Conservation (phyloP, 345 rosid genomes). For the Citrus mangshanensis region DNA sequence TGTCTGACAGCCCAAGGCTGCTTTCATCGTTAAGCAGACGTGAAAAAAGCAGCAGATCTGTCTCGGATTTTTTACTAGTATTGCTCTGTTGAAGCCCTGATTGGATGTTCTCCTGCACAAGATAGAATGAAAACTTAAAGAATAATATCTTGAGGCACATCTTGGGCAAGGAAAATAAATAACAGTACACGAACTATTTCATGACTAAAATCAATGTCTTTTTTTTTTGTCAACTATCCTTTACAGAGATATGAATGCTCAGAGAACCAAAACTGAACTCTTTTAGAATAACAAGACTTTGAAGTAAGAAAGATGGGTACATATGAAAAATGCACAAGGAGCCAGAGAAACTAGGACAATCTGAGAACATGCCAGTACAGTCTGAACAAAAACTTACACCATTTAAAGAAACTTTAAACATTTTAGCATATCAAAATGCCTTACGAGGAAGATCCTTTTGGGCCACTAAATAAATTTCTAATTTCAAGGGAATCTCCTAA, state of each 20-base stretch:
- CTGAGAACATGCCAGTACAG: not conserved
- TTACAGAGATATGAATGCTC: not conserved
- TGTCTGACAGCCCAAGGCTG: conserved; percentile 86
- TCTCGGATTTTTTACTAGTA: conserved; percentile 37
- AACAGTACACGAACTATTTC: not conserved
- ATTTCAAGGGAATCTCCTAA: not conserved
- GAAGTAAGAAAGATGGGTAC: not conserved
- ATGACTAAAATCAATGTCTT: not conserved
- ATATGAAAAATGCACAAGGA: not conserved
- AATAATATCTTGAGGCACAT: not conserved
- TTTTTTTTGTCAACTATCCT: not conserved
- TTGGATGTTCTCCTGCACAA: conserved; percentile 42
- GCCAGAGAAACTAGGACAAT: not conserved
- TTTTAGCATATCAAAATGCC: not conserved
- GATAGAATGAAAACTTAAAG: not conserved
- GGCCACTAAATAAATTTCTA: not conserved
- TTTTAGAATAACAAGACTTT: not conserved
- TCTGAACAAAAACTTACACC: not conserved
- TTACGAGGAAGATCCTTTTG: not conserved
- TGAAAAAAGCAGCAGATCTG: conserved; percentile 39
- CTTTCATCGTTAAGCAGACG: conserved; percentile 53
- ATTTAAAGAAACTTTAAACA: not conserved
- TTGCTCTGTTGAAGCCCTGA: conserved; percentile 28
- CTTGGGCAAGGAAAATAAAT: not conserved
- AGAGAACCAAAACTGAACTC: not conserved